Percentiles rank a stretch among this genome's conserved stretches.
These are phyloP conservation scores for Crithidia thermophila DNA, from an alignment of 208 protist species.

Conservation along the genomic window DNA sequence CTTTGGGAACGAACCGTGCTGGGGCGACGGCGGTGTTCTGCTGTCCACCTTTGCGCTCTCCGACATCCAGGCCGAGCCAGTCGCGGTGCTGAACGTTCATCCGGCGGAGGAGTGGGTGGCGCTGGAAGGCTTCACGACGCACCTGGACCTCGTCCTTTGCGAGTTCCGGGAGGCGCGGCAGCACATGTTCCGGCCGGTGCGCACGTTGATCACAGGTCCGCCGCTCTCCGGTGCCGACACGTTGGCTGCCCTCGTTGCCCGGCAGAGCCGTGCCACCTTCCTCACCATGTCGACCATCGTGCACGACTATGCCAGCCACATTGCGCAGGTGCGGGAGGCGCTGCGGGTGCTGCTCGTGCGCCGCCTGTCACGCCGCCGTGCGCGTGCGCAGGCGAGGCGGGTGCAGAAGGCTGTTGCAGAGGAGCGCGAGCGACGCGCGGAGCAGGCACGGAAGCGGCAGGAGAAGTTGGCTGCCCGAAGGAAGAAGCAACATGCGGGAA, in stretches of 20 bases:
- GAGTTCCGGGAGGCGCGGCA: slow-evolving; percentile 71
- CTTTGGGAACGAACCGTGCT: slow-evolving; percentile 28
- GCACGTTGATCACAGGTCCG: slow-evolving; percentile 83
- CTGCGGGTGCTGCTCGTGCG: slow-evolving; percentile 51
- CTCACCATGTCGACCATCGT: slow-evolving; percentile 54
- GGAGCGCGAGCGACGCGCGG: slow-evolving; percentile 12
- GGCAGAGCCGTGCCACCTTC: slow-evolving; percentile 64
- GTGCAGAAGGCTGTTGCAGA: slow-evolving; percentile 36
- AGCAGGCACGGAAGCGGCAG: slow-evolving; percentile 33
- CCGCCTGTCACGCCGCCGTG: slow-evolving; percentile 61
- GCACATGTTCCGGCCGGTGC: slow-evolving; percentile 53
- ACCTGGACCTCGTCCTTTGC: slow-evolving; percentile 61
- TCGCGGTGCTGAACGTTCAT: slow-evolving; percentile 56
- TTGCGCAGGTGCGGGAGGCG: slow-evolving; percentile 45
- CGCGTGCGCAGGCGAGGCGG: slow-evolving; percentile 42
- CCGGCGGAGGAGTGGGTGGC: slow-evolving; percentile 81
- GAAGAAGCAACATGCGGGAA: slow-evolving; percentile 31
- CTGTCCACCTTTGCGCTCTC: slow-evolving; percentile 38
- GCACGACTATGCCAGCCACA: slow-evolving; percentile 52
- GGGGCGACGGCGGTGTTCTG: slow-evolving; percentile 20
- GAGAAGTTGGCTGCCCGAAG: slow-evolving; percentile 15
- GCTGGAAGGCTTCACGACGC: slow-evolving; percentile 74
- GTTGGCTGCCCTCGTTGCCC: slow-evolving; percentile 48
- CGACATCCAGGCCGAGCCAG: slow-evolving; percentile 78
- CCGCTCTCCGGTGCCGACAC: slow-evolving; percentile 71